Evolutionary conservation across 2,329 filamentous ascomycete genomes (phyloP).

Genomic region (Calonectria hongkongensis): DNA sequence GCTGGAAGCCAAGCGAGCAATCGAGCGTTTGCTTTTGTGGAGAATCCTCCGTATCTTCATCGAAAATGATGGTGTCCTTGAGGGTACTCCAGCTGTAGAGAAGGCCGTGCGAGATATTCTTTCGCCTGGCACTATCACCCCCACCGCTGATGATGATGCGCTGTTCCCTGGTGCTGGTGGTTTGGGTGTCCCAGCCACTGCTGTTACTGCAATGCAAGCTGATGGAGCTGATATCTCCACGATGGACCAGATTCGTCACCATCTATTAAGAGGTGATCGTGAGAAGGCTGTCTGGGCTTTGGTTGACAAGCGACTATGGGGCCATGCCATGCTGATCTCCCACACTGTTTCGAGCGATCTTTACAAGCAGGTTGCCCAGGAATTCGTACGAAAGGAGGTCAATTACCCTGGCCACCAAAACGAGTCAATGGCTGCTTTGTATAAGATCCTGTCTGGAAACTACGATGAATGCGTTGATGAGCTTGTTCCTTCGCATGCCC

Average conservation of each 20-base stretch:
- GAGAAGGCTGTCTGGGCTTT: constrained; percentile 96
- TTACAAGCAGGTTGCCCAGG: constrained; percentile 95
- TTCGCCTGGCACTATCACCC: constrained; percentile 70
- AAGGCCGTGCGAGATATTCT: constrained; percentile 85
- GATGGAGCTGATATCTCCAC: constrained; percentile 82
- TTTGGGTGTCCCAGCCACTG: constrained; percentile 51
- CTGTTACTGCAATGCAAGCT: constrained; percentile 65
- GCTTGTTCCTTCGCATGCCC: constrained; percentile 92
- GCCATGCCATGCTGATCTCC: constrained; percentile 94
- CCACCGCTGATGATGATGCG: constrained; percentile 52
- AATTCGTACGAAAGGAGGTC: constrained; percentile 96
- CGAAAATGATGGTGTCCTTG: constrained; percentile 89
- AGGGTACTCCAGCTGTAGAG: constrained; percentile 82
- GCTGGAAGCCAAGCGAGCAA: constrained; percentile 80
- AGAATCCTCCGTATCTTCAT: constrained; percentile 88
- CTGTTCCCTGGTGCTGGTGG: constrained; percentile 51
- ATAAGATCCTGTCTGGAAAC: constrained; percentile 95
- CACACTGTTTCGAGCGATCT: constrained; percentile 85
- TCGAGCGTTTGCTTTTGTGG: constrained; percentile 91
- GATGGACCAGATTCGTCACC: constrained; percentile 82
- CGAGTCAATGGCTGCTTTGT: constrained; percentile 91
- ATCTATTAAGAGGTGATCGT: constrained; percentile 86
- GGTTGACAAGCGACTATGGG: constrained; percentile 95
- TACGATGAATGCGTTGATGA: constrained; percentile 96
- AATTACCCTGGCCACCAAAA: constrained; percentile 87